Conservation (phyloP, 805 yeast genomes). For the Naumovozyma dairenensis region DNA sequence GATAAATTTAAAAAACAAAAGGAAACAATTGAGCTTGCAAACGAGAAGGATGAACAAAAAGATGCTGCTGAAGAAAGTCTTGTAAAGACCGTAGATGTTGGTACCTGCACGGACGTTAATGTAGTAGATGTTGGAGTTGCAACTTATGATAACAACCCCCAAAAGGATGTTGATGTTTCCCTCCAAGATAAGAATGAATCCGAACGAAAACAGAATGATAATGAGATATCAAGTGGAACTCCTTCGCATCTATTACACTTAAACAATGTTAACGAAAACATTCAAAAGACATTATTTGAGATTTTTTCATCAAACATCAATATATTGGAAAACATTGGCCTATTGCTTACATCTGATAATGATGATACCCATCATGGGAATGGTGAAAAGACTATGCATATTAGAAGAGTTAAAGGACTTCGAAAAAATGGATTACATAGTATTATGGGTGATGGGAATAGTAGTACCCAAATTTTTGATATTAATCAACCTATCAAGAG, state of each 20-base stretch:
- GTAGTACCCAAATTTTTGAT: constrained; percentile 27
- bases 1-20: neutral
- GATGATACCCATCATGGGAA: constrained; percentile 14
- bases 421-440: constrained; percentile 35
- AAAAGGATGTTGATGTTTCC: too few species aligned
- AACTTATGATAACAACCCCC: too few species aligned
- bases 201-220: neutral
- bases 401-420: constrained; percentile 75
- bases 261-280: neutral
- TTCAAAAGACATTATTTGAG: constrained; percentile 14
- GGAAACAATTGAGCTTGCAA: neutral
- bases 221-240: neutral
- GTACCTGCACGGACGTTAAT: neutral
- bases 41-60: neutral
- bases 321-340: constrained; percentile 66
- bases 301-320: constrained; percentile 42
- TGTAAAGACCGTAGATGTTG: neutral
- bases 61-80: neutral
- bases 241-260: neutral
- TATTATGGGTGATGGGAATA: constrained; percentile 25
- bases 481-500: constrained; percentile 40
- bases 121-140: neutral
- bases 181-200: too few species aligned
- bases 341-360: constrained; percentile 34
- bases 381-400: constrained; percentile 29